Percentiles rank a stretch among this genome's conserved stretches.
Conservation (phyloP, 257 asterid species). For the Lycium barbarum region DNA sequence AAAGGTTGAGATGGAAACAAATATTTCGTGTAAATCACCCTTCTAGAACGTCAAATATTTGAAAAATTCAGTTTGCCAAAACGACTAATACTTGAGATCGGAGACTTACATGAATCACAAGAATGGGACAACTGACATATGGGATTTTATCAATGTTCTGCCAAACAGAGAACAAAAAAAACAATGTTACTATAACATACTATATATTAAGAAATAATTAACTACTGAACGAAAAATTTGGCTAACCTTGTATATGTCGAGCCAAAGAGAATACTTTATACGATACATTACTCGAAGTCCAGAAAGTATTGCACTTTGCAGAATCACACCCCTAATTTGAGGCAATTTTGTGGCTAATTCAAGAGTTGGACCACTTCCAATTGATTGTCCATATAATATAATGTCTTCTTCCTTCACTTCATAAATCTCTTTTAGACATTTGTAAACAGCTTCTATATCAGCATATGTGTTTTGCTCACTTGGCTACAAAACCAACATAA, state of each 20-base stretch:
- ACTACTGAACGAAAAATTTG: background rate
- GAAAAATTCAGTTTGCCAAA: background rate
- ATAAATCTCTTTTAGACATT: slow-evolving; percentile 31
- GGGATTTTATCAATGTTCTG: slow-evolving; percentile 38
- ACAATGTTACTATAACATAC: background rate
- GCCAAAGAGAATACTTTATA: slow-evolving; percentile 28
- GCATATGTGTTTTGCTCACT: slow-evolving; percentile 37
- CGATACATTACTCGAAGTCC: slow-evolving; percentile 36
- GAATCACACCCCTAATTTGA: slow-evolving; percentile 29
- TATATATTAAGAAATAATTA: background rate
- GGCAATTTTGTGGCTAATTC: slow-evolving; percentile 32
- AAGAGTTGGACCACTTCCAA: slow-evolving; percentile 38
- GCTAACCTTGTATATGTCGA: slow-evolving; percentile 34
- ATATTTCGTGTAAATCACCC: no score
- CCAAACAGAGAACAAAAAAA: background rate
- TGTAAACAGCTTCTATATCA: slow-evolving; percentile 36
- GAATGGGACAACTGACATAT: slow-evolving; percentile 25
- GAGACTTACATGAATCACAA: slow-evolving; percentile 39
- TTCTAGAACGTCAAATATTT: background rate
- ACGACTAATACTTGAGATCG: slow-evolving; percentile 3
- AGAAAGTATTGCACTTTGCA: slow-evolving; percentile 36
- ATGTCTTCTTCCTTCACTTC: slow-evolving; percentile 34
- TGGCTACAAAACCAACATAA: slow-evolving; percentile 16
- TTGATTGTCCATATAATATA: slow-evolving; percentile 34
- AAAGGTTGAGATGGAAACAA: background rate